phyloP scores from a whole-genome alignment of 2,329 filamentous ascomycete genomes.

The Coleophoma eucalyptorum region DNA sequence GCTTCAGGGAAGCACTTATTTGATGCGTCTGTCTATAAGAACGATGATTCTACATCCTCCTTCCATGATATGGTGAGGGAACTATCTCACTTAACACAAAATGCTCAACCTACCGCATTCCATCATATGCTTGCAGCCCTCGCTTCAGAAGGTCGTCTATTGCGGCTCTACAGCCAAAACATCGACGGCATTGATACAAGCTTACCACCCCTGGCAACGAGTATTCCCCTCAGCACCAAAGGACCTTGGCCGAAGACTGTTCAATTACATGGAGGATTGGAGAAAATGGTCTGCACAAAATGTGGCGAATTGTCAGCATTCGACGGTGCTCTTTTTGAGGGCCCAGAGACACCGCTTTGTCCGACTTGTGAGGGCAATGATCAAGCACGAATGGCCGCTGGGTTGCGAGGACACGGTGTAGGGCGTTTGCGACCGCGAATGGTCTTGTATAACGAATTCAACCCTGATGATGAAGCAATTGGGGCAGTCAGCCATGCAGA shows the following conservation, averaged over 20 bases:
- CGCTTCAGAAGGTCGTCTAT: conserved; percentile 78
- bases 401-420: conserved; percentile 90
- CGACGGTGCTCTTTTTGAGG: conserved; percentile 74
- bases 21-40: conserved; percentile 95
- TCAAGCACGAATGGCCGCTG: conserved; percentile 69
- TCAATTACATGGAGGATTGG: conserved; percentile 87
- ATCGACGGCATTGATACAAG: conserved; percentile 92
- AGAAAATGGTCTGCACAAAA: conserved; percentile 97
- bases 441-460: conserved; percentile 95
- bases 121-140: conserved; percentile 92
- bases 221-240: conserved; percentile 75
- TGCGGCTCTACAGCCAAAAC: conserved; percentile 94
- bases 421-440: conserved; percentile 87
- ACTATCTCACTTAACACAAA: conserved; percentile 73
- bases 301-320: conserved; percentile 77
- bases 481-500: conserved; percentile 86
- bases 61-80: conserved; percentile 97
- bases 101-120: conserved; percentile 79
- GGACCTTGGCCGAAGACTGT: conserved; percentile 92
- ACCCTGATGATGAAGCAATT: conserved; percentile 95
- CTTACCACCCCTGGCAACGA: conserved; percentile 74
- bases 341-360: conserved; percentile 80
- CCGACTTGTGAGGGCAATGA: conserved; percentile 71
- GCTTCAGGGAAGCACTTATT: conserved; percentile 93
- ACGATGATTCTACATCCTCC: conserved; percentile 80